A percentile compares a stretch with the other conserved stretches of the same genome.
These are phyloP conservation scores for Moesziomyces globuligerus DNA, from an alignment of 1,284 basidiomycete species.

Conservation along the genomic window DNA sequence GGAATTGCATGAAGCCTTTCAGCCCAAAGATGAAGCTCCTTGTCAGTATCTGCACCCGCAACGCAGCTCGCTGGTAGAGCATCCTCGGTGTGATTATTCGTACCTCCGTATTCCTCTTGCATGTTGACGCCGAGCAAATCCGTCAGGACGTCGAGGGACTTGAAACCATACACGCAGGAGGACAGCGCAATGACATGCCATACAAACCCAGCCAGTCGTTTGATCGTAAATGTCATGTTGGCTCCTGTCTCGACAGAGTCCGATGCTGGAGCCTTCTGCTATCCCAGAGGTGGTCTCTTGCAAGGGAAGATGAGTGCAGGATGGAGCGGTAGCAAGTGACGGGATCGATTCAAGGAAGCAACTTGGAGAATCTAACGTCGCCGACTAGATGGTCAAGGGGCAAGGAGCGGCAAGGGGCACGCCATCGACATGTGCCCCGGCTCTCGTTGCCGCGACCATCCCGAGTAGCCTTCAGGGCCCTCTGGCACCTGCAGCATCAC, in stretches of 20 bases:
- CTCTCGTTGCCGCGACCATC: no score
- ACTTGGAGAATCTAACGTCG: no score
- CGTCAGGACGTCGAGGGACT: slow-evolving; percentile 14
- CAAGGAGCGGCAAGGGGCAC: not conserved
- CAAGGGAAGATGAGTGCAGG: slow-evolving; percentile 3
- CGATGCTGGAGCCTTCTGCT: not conserved
- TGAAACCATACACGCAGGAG: slow-evolving; percentile 39
- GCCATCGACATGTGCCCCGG: no score
- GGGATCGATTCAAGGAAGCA: no score
- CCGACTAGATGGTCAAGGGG: not conserved
- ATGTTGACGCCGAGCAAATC: slow-evolving; percentile 22
- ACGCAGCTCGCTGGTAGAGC: not conserved
- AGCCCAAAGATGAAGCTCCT: not conserved
- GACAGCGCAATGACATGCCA: slow-evolving; percentile 32
- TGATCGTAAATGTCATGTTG: slow-evolving; percentile 9
- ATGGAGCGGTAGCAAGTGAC: no score
- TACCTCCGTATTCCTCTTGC: slow-evolving; percentile 32
- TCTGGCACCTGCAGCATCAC: no score
- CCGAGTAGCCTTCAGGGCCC: no score
- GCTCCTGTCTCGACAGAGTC: not conserved
- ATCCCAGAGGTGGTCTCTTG: no score
- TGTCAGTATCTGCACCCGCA: not conserved
- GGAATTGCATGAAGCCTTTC: slow-evolving; percentile 31
- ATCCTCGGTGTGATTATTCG: not conserved
- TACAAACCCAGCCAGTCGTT: slow-evolving; percentile 3